Conservation (phyloP, 345 rosid genomes). For the Acer negundo region DNA sequence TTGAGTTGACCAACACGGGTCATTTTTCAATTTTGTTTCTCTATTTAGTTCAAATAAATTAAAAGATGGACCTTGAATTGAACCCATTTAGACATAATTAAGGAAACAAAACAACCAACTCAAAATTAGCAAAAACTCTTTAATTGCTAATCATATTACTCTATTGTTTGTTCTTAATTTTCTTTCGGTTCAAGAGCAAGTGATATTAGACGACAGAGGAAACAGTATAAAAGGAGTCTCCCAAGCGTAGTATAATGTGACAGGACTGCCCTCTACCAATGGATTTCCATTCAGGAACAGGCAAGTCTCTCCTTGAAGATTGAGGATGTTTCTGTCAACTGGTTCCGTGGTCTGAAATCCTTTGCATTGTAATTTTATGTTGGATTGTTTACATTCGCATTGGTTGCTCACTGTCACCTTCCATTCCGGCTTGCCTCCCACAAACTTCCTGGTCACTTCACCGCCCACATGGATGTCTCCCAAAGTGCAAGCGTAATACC, state of each 20-base stretch:
- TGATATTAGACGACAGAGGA: neutral
- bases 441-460: neutral
- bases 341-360: slow-evolving; percentile 16
- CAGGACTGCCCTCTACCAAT: neutral
- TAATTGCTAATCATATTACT: too few relatives aligned
- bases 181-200: too few relatives aligned
- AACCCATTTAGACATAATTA: neutral
- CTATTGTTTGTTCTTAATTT: too few relatives aligned
- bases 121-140: too few relatives aligned
- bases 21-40: too few relatives aligned
- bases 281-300: slow-evolving; percentile 22
- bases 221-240: slow-evolving; percentile 24
- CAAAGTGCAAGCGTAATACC: too few relatives aligned
- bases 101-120: too few relatives aligned
- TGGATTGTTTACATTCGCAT: slow-evolving; percentile 19
- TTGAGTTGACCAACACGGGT: too few relatives aligned
- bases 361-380: slow-evolving; percentile 18
- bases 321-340: slow-evolving; percentile 6
- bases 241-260: slow-evolving; percentile 34
- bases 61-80: too few relatives aligned
- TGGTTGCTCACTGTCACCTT: slow-evolving; percentile 23
- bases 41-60: too few relatives aligned
- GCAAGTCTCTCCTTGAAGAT: slow-evolving; percentile 15
- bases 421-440: slow-evolving; percentile 28
- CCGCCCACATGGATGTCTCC: slow-evolving; percentile 15